These are phyloP conservation scores for Beauveria sp. DNA, from an alignment of 2,329 filamentous ascomycete species.

Conservation along the genomic window DNA sequence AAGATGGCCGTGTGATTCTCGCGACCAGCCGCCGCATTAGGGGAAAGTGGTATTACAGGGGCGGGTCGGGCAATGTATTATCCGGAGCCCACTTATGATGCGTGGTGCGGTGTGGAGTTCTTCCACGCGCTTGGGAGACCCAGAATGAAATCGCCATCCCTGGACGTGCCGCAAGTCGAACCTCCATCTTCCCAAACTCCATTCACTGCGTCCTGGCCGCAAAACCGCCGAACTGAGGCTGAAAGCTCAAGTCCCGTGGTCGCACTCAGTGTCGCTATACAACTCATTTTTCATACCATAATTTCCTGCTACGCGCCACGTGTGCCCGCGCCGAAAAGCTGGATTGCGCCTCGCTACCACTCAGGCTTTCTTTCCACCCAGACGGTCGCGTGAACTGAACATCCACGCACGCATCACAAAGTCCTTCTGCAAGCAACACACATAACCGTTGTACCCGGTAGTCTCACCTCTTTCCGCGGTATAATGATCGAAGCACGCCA, in stretches of 20 bases:
- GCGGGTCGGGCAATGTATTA: slow-evolving; percentile 1
- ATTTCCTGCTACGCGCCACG: background rate
- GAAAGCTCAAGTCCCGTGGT: background rate
- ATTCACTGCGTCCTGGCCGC: background rate
- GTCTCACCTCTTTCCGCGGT: slow-evolving; percentile 28
- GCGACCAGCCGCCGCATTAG: too few species aligned
- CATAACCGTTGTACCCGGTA: slow-evolving; percentile 13
- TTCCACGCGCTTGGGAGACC: slow-evolving; percentile 7
- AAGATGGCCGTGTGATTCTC: too few species aligned
- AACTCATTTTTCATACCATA: background rate
- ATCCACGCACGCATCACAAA: background rate
- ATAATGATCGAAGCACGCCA: slow-evolving; percentile 50
- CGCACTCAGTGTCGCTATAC: background rate
- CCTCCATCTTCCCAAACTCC: slow-evolving; percentile 2
- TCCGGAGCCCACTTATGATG: slow-evolving; percentile 7
- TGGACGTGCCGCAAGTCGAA: slow-evolving; percentile 8
- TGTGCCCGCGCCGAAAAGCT: slow-evolving; percentile 8
- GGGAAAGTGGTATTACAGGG: background rate
- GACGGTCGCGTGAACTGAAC: slow-evolving; percentile 10
- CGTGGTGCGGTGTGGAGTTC: slow-evolving; percentile 11
- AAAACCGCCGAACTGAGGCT: background rate
- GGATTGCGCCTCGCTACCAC: background rate
- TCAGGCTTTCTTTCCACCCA: slow-evolving; percentile 4
- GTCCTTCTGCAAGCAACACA: slow-evolving; percentile 5
- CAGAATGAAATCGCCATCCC: slow-evolving; percentile 10